These are phyloP conservation scores for Primulina huaijiensis DNA, from an alignment of 257 asterid genomes.

Conservation along the genomic window DNA sequence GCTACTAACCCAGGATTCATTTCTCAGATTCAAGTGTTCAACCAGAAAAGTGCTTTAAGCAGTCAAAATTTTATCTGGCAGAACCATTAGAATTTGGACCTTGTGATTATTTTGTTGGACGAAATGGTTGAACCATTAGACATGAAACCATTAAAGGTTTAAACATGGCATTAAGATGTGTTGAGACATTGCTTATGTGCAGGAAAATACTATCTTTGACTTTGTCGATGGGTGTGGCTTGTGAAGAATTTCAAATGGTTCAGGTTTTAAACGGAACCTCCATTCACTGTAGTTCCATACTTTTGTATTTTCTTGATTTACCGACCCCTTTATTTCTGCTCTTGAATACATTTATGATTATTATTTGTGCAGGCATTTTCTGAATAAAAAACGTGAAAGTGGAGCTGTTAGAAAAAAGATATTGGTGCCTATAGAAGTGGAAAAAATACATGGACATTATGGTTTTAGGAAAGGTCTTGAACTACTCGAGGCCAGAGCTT, in stretches of 20 bases:
- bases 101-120: not conserved
- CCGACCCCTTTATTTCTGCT: not conserved
- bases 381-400: not conserved
- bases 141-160: not conserved
- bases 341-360: not conserved
- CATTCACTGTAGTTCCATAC: not conserved
- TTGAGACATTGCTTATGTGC: not conserved
- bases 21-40: not conserved
- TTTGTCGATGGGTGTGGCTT: not conserved
- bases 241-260: not conserved
- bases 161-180: not conserved
- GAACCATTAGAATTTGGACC: not conserved
- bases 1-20: not conserved
- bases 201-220: not conserved
- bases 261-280: not conserved
- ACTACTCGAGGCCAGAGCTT: conserved; percentile 4
- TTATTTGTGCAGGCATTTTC: conserved; percentile 23
- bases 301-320: not conserved
- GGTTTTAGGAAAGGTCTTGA: conserved; percentile 12
- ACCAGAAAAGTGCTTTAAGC: not conserved
- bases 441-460: not conserved
- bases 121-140: not conserved
- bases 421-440: conserved; percentile 20
- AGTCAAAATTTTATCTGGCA: not conserved
- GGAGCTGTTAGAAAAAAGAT: not conserved